Conservation (phyloP, 2,329 filamentous ascomycete genomes). For the Aphanoascus verrucosus region DNA sequence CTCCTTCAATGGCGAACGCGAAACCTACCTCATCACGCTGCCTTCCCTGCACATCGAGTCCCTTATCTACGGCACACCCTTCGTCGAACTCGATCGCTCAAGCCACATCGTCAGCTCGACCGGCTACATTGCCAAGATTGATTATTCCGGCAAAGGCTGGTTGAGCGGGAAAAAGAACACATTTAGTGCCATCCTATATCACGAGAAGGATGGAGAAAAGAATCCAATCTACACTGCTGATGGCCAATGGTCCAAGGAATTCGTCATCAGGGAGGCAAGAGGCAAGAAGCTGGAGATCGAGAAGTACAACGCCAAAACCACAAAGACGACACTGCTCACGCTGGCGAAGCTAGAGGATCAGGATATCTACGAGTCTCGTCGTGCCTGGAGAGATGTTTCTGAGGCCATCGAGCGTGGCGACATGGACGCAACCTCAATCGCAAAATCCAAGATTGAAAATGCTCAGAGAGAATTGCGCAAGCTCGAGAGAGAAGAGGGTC, state of each 20-base stretch:
- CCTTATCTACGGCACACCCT: slow-evolving; percentile 62
- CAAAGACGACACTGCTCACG: slow-evolving; percentile 54
- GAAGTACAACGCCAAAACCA: slow-evolving; percentile 49
- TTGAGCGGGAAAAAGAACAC: slow-evolving; percentile 91
- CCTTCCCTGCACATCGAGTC: slow-evolving; percentile 89
- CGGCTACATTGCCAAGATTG: slow-evolving; percentile 79
- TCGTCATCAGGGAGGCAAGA: slow-evolving; percentile 62
- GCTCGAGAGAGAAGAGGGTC: slow-evolving; percentile 62
- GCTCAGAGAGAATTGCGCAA: slow-evolving; percentile 68
- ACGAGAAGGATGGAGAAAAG: slow-evolving; percentile 54
- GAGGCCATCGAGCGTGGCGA: slow-evolving; percentile 69
- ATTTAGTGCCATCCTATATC: slow-evolving; percentile 66
- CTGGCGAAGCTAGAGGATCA: slow-evolving; percentile 66
- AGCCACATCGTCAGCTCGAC: slow-evolving; percentile 79
- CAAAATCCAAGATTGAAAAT: slow-evolving; percentile 86
- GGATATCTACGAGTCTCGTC: slow-evolving; percentile 74
- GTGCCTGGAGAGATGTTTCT: slow-evolving; percentile 80
- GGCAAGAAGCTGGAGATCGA: slow-evolving; percentile 42
- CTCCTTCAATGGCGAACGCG: slow-evolving; percentile 37
- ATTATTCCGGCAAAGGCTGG: slow-evolving; percentile 92
- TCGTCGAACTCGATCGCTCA: slow-evolving; percentile 77
- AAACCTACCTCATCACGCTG: slow-evolving; percentile 82
- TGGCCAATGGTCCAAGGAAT: slow-evolving; percentile 81
- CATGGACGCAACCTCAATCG: slow-evolving; percentile 64
- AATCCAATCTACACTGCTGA: slow-evolving; percentile 64